Conservation (phyloP, 1,284 basidiomycete genomes). For the Heterobasidion irregulare region DNA sequence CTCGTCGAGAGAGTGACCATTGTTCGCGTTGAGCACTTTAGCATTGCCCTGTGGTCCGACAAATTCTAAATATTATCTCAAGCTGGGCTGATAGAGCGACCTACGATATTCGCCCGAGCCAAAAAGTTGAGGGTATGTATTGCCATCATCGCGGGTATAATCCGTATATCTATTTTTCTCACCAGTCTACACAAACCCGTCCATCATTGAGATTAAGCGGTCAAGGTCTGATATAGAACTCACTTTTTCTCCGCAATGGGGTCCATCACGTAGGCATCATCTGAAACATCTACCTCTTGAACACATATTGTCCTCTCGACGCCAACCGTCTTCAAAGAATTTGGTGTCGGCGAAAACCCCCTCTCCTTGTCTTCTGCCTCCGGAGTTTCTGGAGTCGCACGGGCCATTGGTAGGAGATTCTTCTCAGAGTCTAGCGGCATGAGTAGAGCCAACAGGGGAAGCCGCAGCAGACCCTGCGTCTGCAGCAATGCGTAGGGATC, state of each 20-base stretch:
- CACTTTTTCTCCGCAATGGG: conserved; percentile 11
- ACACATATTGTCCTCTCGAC: too few species aligned
- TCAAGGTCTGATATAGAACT: not conserved
- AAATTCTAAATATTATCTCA: not conserved
- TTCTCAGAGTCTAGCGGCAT: too few species aligned
- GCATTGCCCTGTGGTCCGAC: conserved; percentile 23
- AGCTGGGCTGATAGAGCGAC: not conserved
- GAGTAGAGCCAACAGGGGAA: too few species aligned
- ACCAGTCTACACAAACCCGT: not conserved
- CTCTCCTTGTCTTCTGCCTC: too few species aligned
- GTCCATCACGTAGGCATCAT: conserved; percentile 7
- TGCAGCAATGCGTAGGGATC: too few species aligned
- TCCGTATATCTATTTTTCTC: conserved; percentile 17
- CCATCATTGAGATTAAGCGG: not conserved
- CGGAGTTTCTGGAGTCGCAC: too few species aligned
- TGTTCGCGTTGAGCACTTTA: conserved; percentile 25
- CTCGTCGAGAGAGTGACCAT: conserved; percentile 24
- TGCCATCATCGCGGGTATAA: conserved; percentile 20
- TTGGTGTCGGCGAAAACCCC: too few species aligned
- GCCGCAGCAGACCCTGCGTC: too few species aligned
- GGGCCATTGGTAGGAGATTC: too few species aligned
- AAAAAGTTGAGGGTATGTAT: conserved; percentile 29
- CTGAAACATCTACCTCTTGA: not conserved
- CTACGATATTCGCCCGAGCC: conserved; percentile 29
- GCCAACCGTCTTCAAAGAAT: too few species aligned